Conservation (phyloP, 148 eudicot species). For the Rhododendron ovatum region DNA sequence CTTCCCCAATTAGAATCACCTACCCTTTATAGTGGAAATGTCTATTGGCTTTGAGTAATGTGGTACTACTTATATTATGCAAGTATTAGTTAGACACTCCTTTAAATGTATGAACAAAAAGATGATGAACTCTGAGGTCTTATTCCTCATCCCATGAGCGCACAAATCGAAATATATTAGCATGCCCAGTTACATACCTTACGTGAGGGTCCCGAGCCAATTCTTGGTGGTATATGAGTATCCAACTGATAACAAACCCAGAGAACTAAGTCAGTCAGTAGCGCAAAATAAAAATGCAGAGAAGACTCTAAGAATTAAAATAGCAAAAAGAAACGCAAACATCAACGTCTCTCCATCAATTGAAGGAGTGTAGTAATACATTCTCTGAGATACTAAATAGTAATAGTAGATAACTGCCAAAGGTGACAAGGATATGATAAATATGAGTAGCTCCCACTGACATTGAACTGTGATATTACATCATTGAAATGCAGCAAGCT, state of each 20-base stretch:
- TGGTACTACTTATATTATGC: background rate
- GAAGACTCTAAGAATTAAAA: background rate
- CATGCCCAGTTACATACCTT: conserved; percentile 46
- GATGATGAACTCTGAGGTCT: background rate
- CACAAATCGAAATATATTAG: background rate
- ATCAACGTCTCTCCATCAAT: background rate
- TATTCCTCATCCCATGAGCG: background rate
- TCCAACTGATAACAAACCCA: conserved; percentile 45
- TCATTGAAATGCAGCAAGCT: background rate
- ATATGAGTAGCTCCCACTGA: background rate
- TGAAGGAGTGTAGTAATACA: background rate
- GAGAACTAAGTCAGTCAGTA: conserved; percentile 11
- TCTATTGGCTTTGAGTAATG: background rate
- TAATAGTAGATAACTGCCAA: background rate
- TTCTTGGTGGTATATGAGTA: conserved; percentile 52
- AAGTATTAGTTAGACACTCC: background rate
- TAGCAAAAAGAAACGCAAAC: background rate
- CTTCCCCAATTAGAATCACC: background rate
- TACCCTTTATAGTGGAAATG: background rate
- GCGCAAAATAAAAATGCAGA: background rate
- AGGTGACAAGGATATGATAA: background rate
- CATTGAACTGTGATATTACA: background rate
- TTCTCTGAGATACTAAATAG: background rate
- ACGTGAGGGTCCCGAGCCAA: conserved; percentile 86
- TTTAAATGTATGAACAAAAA: background rate